phyloP scores from a whole-genome alignment of 2,329 filamentous ascomycete species.

The Scedosporium dehoogii region DNA sequence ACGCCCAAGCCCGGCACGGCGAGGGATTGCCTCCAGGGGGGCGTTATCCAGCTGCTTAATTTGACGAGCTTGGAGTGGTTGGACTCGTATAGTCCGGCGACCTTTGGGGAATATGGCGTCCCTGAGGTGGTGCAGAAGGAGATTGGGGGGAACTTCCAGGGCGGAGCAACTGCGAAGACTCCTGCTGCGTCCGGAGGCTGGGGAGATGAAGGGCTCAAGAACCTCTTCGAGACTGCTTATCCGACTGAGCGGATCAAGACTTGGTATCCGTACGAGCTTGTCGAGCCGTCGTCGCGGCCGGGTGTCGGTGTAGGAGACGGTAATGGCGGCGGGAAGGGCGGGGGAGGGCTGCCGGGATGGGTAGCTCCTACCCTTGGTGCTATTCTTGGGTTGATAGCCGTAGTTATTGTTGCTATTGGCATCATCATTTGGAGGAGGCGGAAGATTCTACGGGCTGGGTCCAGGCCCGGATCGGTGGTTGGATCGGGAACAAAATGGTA shows the following conservation, averaged over 20 bases:
- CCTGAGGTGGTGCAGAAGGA: slow-evolving; percentile 51
- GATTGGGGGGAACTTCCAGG: slow-evolving; percentile 57
- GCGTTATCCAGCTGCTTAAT: slow-evolving; percentile 59
- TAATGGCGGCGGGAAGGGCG: slow-evolving; percentile 16
- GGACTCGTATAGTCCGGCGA: slow-evolving; percentile 55
- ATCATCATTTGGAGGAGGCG: slow-evolving; percentile 26
- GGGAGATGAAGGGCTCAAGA: slow-evolving; percentile 34
- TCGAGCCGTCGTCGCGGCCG: slow-evolving; percentile 15
- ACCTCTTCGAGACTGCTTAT: slow-evolving; percentile 47
- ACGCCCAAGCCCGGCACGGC: slow-evolving; percentile 17
- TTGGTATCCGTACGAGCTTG: slow-evolving; percentile 49
- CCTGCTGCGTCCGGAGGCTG: slow-evolving; percentile 51
- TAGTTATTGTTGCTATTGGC: slow-evolving; percentile 43
- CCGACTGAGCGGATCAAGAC: slow-evolving; percentile 43
- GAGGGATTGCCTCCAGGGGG: slow-evolving; percentile 37
- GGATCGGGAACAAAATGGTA: neutral
- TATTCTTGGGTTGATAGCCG: slow-evolving; percentile 44
- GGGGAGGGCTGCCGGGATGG: slow-evolving; percentile 40
- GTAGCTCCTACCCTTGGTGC: slow-evolving; percentile 53
- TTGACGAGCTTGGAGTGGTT: slow-evolving; percentile 61
- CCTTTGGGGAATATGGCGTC: slow-evolving; percentile 57
- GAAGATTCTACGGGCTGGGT: neutral
- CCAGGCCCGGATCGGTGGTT: neutral
- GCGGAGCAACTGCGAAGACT: slow-evolving; percentile 59
- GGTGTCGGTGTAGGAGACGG: slow-evolving; percentile 8